Percentiles rank a stretch among this genome's conserved stretches.
phyloP scores from a whole-genome alignment of 257 asterid genomes.

The Ocimum tenuiflorum region DNA sequence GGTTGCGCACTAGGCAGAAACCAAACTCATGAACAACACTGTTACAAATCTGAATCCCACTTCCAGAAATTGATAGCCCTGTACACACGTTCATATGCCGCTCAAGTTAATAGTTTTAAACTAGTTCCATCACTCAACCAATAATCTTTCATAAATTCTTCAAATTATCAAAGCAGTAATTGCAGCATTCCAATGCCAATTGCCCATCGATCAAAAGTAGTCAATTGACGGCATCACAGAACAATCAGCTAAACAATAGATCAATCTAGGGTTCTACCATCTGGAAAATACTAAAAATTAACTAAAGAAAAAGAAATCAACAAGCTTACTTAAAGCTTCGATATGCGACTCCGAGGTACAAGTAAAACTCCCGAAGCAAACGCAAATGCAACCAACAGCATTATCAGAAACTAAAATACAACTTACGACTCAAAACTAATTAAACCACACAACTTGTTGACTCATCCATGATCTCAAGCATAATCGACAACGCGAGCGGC shows the following conservation, averaged over 20 bases:
- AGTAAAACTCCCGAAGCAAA: constrained; percentile 23
- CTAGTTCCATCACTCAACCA: not conserved
- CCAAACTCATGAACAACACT: constrained; percentile 44
- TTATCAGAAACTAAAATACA: constrained; percentile 8
- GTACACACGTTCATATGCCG: constrained; percentile 6
- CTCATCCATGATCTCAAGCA: not conserved
- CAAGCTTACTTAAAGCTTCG: constrained; percentile 6
- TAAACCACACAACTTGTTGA: not conserved
- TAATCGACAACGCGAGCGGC: not conserved
- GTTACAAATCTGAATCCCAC: constrained; percentile 20
- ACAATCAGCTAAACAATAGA: not conserved
- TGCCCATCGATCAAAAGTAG: constrained; percentile 5
- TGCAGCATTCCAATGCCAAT: not conserved
- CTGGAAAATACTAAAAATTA: not conserved
- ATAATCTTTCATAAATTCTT: not conserved
- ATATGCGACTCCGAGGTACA: constrained; percentile 12
- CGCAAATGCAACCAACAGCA: constrained; percentile 14
- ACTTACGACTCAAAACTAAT: constrained; percentile 11
- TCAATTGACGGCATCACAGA: not conserved
- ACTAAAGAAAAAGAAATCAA: not conserved
- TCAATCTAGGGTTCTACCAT: constrained; percentile 11
- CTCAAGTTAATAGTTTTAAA: not conserved
- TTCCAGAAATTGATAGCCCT: constrained; percentile 35
- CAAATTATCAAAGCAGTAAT: not conserved
- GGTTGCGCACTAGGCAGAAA: constrained; percentile 42